Conservation (phyloP, 805 yeast species). For the Soucietia sequanensis region DNA sequence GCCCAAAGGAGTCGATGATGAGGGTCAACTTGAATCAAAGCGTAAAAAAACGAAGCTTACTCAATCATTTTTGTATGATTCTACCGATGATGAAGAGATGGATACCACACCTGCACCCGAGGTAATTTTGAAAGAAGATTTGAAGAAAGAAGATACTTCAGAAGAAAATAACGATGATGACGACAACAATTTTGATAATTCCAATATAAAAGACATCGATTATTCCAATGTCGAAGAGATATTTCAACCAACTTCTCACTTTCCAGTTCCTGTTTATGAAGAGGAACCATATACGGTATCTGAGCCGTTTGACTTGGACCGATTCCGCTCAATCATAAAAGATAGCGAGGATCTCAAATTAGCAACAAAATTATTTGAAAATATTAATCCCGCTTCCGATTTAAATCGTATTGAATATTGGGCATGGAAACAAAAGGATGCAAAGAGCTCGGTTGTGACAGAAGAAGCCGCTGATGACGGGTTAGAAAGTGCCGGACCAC, state of each 20-base stretch:
- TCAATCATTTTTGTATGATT: constrained; percentile 33
- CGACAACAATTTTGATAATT: constrained; percentile 23
- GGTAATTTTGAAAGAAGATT: constrained; percentile 8
- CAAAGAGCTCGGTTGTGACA: constrained; percentile 11
- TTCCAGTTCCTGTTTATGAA: constrained; percentile 57
- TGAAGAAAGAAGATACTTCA: constrained; percentile 17
- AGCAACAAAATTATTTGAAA: constrained; percentile 44
- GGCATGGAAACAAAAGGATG: constrained; percentile 61
- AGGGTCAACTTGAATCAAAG: constrained; percentile 11
- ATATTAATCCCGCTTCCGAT: constrained; percentile 14
- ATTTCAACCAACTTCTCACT: constrained; percentile 51
- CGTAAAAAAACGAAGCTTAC: constrained; percentile 22
- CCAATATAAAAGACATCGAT: constrained; percentile 31
- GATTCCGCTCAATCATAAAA: constrained; percentile 53
- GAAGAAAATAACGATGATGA: constrained; percentile 18
- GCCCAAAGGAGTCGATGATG: constrained; percentile 19
- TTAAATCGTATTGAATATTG: constrained; percentile 50
- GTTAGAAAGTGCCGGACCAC: constrained; percentile 24
- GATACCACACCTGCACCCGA: constrained; percentile 14
- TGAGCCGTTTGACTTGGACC: constrained; percentile 39
- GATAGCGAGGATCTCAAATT: constrained; percentile 74
- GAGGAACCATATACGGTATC: constrained; percentile 29
- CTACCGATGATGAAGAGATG: constrained; percentile 33
- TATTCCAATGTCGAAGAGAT: constrained; percentile 25
- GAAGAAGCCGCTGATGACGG: constrained; percentile 24